Conservation (phyloP, 164 flowering plant genomes). For the Nelumbo lutea region DNA sequence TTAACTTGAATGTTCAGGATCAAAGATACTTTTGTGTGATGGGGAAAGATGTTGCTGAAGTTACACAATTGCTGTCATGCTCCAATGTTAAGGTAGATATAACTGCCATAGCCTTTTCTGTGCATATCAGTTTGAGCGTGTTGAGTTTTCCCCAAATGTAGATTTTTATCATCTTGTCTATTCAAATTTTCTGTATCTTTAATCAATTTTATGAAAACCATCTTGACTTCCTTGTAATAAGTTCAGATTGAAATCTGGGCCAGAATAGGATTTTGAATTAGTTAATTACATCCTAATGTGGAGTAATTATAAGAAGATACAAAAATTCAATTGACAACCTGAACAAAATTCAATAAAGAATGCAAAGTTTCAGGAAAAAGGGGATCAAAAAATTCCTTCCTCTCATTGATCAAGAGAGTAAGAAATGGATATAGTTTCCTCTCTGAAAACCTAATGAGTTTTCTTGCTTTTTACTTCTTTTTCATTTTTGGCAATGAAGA, state of each 20-base stretch:
- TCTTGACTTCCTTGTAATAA: no score
- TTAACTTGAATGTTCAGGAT: neutral
- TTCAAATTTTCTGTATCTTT: neutral
- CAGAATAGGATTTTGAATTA: neutral
- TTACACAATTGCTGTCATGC: constrained; percentile 5
- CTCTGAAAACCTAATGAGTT: neutral
- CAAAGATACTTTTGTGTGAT: constrained; percentile 10
- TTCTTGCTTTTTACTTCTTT: neutral
- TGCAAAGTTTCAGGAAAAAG: no score
- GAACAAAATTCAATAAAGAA: no score
- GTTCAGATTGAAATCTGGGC: neutral
- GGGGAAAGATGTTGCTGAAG: constrained; percentile 16
- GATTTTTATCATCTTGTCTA: neutral
- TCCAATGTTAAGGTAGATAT: constrained; percentile 16
- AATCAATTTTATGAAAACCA: no score
- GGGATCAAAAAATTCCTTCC: no score
- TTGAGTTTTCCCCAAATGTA: neutral
- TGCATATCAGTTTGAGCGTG: neutral
- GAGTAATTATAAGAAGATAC: neutral
- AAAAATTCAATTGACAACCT: neutral
- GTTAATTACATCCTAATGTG: neutral
- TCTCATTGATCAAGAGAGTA: neutral
- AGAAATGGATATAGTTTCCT: neutral
- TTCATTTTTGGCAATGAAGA: neutral
- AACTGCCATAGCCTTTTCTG: neutral